Percentiles rank a stretch among this genome's conserved stretches.
These are phyloP conservation scores for Cyberlindnera suaveolens DNA, from an alignment of 805 yeast species.

Conservation along the genomic window DNA sequence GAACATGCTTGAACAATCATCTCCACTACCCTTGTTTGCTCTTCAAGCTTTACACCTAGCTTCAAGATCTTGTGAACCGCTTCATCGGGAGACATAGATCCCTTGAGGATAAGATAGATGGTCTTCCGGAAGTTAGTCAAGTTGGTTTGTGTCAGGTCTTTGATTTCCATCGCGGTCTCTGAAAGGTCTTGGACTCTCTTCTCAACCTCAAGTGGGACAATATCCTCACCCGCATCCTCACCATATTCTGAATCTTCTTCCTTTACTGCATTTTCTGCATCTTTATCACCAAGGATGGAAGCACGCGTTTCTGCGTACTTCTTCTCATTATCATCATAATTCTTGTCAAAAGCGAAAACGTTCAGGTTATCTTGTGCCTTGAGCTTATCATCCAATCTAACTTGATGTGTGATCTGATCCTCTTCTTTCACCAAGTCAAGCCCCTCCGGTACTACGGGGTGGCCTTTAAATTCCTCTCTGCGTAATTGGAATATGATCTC, in stretches of 20 bases:
- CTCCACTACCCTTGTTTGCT: slow-evolving; percentile 53
- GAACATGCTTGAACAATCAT: slow-evolving; percentile 77
- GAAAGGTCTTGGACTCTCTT: slow-evolving; percentile 20
- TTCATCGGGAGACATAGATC: slow-evolving; percentile 88
- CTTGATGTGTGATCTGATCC: slow-evolving; percentile 49
- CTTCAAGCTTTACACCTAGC: slow-evolving; percentile 34
- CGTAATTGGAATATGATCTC: slow-evolving; percentile 48
- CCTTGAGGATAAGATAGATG: slow-evolving; percentile 78
- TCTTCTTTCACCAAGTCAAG: slow-evolving; percentile 62
- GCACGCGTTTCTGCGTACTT: slow-evolving; percentile 34
- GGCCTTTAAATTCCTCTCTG: slow-evolving; percentile 34
- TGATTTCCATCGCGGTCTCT: slow-evolving; percentile 12
- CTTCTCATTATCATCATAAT: slow-evolving; percentile 44
- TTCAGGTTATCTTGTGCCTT: slow-evolving; percentile 42
- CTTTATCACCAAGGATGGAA: slow-evolving; percentile 34
- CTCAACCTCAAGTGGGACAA: not conserved
- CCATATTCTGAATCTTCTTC: slow-evolving; percentile 17
- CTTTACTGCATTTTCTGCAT: slow-evolving; percentile 27
- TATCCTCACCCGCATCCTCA: not conserved
- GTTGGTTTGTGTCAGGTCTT: slow-evolving; percentile 66
- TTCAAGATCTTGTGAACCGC: slow-evolving; percentile 80
- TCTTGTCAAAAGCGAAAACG: slow-evolving; percentile 43
- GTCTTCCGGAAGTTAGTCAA: slow-evolving; percentile 62
- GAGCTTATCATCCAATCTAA: slow-evolving; percentile 48
- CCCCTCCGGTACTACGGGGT: slow-evolving; percentile 35